Conservation (phyloP, 2,329 filamentous ascomycete genomes). For the Cordyceps cicadae region DNA sequence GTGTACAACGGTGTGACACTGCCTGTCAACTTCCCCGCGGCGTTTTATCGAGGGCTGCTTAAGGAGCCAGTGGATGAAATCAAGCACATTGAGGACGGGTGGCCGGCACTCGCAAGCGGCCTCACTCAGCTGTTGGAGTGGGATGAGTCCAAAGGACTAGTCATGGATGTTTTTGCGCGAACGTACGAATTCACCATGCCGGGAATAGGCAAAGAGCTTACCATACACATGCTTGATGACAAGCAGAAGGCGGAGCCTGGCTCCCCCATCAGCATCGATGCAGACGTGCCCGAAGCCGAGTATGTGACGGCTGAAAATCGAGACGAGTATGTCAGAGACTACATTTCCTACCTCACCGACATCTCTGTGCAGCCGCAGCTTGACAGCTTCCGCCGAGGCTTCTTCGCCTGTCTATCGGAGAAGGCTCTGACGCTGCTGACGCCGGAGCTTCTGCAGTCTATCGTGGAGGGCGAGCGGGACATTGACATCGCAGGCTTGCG, state of each 20-base stretch:
- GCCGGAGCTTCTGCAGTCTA: constrained; percentile 59
- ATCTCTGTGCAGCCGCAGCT: constrained; percentile 71
- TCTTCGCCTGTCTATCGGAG: constrained; percentile 63
- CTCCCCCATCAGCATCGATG: constrained; percentile 28
- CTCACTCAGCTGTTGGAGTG: constrained; percentile 67
- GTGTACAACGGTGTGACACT: constrained; percentile 90
- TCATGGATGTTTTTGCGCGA: constrained; percentile 73
- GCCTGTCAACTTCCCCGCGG: constrained; percentile 79
- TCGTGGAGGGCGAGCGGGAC: constrained; percentile 75
- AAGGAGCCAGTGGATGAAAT: constrained; percentile 60
- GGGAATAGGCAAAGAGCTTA: constrained; percentile 48
- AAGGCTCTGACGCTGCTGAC: constrained; percentile 66
- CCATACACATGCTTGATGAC: constrained; percentile 44
- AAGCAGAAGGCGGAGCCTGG: constrained; percentile 47
- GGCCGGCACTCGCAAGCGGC: constrained; percentile 72
- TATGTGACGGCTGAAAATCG: constrained; percentile 78
- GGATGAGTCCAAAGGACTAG: constrained; percentile 64
- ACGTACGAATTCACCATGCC: constrained; percentile 77
- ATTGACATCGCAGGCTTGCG: constrained; percentile 72
- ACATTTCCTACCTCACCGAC: constrained; percentile 74
- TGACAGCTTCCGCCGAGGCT: constrained; percentile 72
- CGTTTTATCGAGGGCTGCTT: constrained; percentile 74
- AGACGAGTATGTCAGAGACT: constrained; percentile 70
- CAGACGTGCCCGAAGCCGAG: constrained; percentile 43
- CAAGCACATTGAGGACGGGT: constrained; percentile 75